Conservation (phyloP, 2,329 filamentous ascomycete species). For the Sarocladiaceae sp. region DNA sequence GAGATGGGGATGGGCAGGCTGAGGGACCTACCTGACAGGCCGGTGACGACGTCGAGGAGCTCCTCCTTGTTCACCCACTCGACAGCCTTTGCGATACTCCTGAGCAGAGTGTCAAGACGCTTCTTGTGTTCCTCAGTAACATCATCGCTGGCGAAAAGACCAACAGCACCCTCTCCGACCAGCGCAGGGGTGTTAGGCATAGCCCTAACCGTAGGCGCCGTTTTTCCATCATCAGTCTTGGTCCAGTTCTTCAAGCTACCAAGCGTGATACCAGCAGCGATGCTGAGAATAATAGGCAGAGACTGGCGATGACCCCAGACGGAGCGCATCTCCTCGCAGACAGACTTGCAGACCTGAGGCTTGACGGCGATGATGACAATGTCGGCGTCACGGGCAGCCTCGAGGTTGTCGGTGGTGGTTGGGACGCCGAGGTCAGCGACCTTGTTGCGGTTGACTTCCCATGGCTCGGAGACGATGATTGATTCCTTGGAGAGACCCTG, state of each 20-base stretch:
- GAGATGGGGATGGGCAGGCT: background rate
- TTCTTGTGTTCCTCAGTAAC: constrained; percentile 38
- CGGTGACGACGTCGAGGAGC: constrained; percentile 46
- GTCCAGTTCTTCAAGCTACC: constrained; percentile 39
- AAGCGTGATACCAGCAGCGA: constrained; percentile 45
- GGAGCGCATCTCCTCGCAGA: constrained; percentile 41
- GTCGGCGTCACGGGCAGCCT: constrained; percentile 38
- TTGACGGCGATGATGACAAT: constrained; percentile 47
- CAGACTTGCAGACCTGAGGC: constrained; percentile 43
- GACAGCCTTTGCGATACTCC: constrained; percentile 41
- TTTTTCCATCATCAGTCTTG: constrained; percentile 28
- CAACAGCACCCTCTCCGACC: constrained; percentile 46
- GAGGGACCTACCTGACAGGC: constrained; percentile 37
- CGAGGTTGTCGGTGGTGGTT: constrained; percentile 42
- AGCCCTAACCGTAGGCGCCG: constrained; percentile 43
- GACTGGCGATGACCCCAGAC: constrained; percentile 28
- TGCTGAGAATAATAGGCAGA: constrained; percentile 43
- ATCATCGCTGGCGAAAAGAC: constrained; percentile 38
- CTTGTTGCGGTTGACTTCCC: constrained; percentile 49
- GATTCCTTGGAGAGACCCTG: constrained; percentile 38
- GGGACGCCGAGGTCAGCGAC: constrained; percentile 40
- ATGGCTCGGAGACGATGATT: constrained; percentile 46
- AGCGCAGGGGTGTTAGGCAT: constrained; percentile 51
- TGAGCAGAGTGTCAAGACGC: constrained; percentile 36
- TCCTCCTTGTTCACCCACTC: constrained; percentile 48